Percentiles rank a stretch among this genome's conserved stretches.
Conservation (phyloP, 495 filamentous ascomycete species). For the Aspergillus asperescens region DNA sequence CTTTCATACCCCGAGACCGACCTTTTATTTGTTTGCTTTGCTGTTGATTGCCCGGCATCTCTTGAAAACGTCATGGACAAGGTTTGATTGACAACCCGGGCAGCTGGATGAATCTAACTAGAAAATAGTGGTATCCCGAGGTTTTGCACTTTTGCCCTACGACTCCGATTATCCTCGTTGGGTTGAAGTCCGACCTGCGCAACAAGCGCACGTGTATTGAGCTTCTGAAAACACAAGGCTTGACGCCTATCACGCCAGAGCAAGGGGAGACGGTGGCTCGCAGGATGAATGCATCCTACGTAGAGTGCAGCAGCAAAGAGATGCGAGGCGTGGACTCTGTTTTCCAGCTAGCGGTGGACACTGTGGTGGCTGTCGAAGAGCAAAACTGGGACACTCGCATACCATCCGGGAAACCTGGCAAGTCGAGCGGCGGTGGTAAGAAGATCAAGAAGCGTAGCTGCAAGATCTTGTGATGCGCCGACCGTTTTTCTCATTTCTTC, state of each 20-base stretch:
- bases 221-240: conserved; percentile 93
- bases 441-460: conserved; percentile 65
- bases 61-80: conserved; percentile 98
- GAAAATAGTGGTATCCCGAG: conserved; percentile 89
- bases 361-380: conserved; percentile 58
- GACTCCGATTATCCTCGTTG: conserved; percentile 90
- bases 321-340: conserved; percentile 93
- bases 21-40: conserved; percentile 96
- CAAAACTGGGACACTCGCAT: conserved; percentile 29
- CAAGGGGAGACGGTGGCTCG: conserved; percentile 82
- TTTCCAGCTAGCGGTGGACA: conserved; percentile 83
- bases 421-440: conserved; percentile 32
- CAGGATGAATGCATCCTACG: conserved; percentile 90
- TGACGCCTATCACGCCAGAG: conserved; percentile 87
- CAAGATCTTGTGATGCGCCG: conserved; percentile 54
- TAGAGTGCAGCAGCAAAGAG: conserved; percentile 98
- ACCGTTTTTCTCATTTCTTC: conserved; percentile 14
- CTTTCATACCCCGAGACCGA: conserved; percentile 98
- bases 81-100: conserved; percentile 46
- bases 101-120: not conserved
- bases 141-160: conserved; percentile 98
- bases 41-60: conserved; percentile 96
- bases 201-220: conserved; percentile 93
- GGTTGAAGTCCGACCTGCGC: conserved; percentile 94
- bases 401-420: conserved; percentile 19